Conservation (phyloP, 352 stramenopile genomes). For the Pythium angustatum region DNA sequence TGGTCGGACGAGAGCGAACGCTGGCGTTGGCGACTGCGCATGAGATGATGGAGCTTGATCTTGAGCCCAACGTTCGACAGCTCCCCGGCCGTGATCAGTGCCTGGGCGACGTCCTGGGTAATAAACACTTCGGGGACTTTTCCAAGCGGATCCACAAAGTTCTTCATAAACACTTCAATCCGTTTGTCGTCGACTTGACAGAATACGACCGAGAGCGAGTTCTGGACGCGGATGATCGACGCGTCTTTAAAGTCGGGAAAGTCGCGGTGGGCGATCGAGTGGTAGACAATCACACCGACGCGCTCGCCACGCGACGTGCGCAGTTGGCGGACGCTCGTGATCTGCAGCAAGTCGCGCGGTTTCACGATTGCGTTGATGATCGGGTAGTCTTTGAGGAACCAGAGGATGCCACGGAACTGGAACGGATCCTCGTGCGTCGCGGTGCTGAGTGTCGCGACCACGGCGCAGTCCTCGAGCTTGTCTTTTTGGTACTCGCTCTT, state of each 20-base stretch:
- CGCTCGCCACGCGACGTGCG: conserved; percentile 42
- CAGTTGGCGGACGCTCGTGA: conserved; percentile 8
- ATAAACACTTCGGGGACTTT: conserved; percentile 42
- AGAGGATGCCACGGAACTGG: conserved; percentile 16
- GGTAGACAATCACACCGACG: conserved; percentile 50
- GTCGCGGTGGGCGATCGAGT: conserved; percentile 57
- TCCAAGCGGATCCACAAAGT: conserved; percentile 42
- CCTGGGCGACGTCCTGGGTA: conserved; percentile 39
- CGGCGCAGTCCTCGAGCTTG: conserved; percentile 41
- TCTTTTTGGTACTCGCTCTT: conserved; percentile 50
- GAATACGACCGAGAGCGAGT: conserved; percentile 47
- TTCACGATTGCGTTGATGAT: conserved; percentile 22
- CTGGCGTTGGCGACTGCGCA: conserved; percentile 18
- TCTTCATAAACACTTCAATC: conserved; percentile 51
- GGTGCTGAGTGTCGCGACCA: conserved; percentile 39
- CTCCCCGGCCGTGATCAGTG: conserved; percentile 25
- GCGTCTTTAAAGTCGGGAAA: conserved; percentile 37
- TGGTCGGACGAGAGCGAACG: background rate
- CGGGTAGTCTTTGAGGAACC: conserved; percentile 24
- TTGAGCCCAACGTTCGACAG: conserved; percentile 32
- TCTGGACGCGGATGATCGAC: conserved; percentile 40
- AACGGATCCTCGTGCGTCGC: conserved; percentile 13
- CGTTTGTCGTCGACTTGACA: conserved; percentile 39
- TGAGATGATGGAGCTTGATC: conserved; percentile 53
- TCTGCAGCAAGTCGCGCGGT: conserved; percentile 19